phyloP scores from a whole-genome alignment of 192 early-diverging fungal species.

The Gigaspora rosea region DNA sequence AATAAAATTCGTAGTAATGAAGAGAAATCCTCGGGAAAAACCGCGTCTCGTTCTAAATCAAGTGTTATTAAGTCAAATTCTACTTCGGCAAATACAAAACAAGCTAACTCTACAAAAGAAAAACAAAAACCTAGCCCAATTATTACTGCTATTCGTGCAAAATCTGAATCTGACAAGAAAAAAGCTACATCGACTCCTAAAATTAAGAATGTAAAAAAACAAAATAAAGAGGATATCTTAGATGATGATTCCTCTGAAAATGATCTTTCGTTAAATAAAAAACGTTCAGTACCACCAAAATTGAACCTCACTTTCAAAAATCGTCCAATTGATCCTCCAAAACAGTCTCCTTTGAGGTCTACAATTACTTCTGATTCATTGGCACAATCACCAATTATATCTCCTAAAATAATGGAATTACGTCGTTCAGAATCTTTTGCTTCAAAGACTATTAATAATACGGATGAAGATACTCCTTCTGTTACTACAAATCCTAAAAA shows the following conservation, averaged over 20 bases:
- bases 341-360: not conserved
- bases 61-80: not conserved
- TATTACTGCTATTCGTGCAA: not conserved
- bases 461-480: not conserved
- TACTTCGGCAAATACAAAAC: not conserved
- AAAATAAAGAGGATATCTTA: not conserved
- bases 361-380: not conserved
- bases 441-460: not conserved
- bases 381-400: not conserved
- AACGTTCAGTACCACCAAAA: not conserved
- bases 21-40: too few species aligned
- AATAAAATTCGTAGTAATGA: too few species aligned
- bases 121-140: not conserved
- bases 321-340: not conserved
- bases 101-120: not conserved
- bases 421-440: constrained; percentile 26
- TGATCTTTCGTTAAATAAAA: not conserved
- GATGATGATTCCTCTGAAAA: not conserved
- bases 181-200: not conserved
- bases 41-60: too few species aligned
- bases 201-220: not conserved
- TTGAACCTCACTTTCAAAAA: not conserved
- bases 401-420: constrained; percentile 27
- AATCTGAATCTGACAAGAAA: not conserved
- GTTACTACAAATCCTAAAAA: not conserved